These are phyloP conservation scores for Cercospora sp. DNA, from an alignment of 2,329 filamentous ascomycete genomes.

Conservation along the genomic window DNA sequence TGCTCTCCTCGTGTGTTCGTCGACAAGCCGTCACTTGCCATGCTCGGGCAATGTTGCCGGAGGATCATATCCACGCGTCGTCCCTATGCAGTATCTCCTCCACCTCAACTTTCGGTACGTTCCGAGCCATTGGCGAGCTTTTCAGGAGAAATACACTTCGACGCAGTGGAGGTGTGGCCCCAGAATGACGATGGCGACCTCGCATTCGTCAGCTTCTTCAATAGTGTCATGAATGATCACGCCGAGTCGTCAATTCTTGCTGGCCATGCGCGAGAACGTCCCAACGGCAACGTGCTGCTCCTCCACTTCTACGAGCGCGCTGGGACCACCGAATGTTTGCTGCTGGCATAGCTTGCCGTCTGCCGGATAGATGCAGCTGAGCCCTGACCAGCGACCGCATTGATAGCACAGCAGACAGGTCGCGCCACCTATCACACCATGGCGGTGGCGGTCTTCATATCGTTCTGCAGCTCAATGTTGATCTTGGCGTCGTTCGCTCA, in stretches of 20 bases:
- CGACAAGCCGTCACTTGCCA: not conserved
- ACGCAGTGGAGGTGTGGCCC: not conserved
- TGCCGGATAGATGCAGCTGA: not conserved
- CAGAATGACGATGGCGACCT: not conserved
- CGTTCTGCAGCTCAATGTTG: not conserved
- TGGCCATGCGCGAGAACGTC: not conserved
- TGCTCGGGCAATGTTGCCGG: not conserved
- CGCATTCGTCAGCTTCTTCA: not conserved
- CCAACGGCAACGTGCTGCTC: not conserved
- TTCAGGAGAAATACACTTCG: not conserved
- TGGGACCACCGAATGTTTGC: not conserved
- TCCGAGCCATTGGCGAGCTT: not conserved
- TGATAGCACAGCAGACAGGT: not conserved
- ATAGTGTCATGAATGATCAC: not conserved
- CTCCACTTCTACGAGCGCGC: not conserved
- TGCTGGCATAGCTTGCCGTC: not conserved
- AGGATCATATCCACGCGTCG: not conserved
- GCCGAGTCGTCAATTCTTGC: not conserved
- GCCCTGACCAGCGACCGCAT: not conserved
- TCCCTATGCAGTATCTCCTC: not conserved
- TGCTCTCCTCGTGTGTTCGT: not conserved
- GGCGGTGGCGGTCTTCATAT: not conserved
- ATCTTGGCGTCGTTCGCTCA: not conserved
- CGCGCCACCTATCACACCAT: conserved; percentile 1
- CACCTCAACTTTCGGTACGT: not conserved